These are phyloP conservation scores for Leishmania arabica DNA, from an alignment of 208 protist genomes.

Conservation along the genomic window DNA sequence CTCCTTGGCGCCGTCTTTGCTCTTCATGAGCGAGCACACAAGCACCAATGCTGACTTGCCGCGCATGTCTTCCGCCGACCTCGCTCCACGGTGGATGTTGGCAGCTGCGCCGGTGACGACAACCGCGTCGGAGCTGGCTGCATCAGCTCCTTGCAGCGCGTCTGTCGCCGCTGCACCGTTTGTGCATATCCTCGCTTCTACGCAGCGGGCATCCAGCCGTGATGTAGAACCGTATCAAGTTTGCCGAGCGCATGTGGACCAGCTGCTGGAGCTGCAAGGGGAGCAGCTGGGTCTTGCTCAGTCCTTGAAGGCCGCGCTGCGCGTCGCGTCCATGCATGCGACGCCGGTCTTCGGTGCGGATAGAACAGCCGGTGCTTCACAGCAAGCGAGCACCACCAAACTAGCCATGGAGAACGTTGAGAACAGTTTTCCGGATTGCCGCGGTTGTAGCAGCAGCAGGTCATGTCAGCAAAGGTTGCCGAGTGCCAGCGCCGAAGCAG, in stretches of 20 bases:
- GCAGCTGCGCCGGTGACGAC: neutral
- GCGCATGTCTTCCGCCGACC: neutral
- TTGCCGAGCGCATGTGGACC: constrained; percentile 12
- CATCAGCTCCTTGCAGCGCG: neutral
- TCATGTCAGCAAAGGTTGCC: neutral
- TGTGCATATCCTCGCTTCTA: neutral
- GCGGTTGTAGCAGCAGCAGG: neutral
- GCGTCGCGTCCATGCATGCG: neutral
- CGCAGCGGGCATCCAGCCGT: neutral
- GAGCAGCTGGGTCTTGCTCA: constrained; percentile 17
- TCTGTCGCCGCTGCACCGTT: neutral
- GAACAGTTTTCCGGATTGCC: too few species aligned
- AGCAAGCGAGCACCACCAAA: neutral
- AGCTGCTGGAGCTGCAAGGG: constrained; percentile 19
- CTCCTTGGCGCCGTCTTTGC: neutral
- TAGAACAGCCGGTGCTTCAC: neutral
- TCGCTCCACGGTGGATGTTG: neutral
- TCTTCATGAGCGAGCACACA: neutral
- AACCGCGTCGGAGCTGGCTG: neutral
- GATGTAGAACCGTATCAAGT: constrained; percentile 18
- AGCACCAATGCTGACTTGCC: neutral
- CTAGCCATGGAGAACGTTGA: neutral
- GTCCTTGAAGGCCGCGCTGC: constrained; percentile 8
- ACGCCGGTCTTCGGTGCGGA: neutral
- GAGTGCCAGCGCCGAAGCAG: neutral